Evolutionary conservation across 768 basidiomycete genomes (phyloP), one percentile per base, ranked within the genome.

Genomic region (Tricholoma flavovirens): DNA sequence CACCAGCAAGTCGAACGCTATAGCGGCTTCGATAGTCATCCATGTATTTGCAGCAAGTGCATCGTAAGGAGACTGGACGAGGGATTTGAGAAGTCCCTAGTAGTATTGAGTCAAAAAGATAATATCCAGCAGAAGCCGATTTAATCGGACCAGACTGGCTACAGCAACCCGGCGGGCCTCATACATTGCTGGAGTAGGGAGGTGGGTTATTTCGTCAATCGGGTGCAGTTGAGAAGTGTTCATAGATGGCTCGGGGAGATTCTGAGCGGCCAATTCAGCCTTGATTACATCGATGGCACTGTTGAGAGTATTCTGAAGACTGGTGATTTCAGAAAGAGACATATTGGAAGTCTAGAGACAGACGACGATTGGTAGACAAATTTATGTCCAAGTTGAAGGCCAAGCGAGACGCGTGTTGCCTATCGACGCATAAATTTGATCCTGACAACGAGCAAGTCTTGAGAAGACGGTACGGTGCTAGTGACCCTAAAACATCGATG

Each of bases 231-330:
- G 69, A 0, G 71, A 71, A 0, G 73, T 71, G 40, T 67, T 67
- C 53, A 71, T 57, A 7, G 73, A 74, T 3, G 71, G 73, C 58
- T 73, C 71, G 6, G 70, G 60, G 11, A 75, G 63, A 49, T 68
- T 64, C 51, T 71, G 71, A 17, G 69, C 66, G 21, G 65, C 66
- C 26, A 74, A 63, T 59, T 74, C 74, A 7, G 69, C 68, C 59
- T 73, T 73, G 66, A 73, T 72, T 24, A 63, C 61, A 53, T 75
- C 72, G 42, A 75, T 68, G 11, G 74, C 74, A 35, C 55, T 60
- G 53, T 74, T 75, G 56, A 75, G 69, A 35, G 74, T 73, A 51
- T 64, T 66, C 59, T 74, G 74, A 30, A 75, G 69, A 60, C 71
- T 71, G 40, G 68, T 67, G 38, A 75, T 61, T 63, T 75, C 73